phyloP scores from a whole-genome alignment of 257 asterid genomes.

The Solanum lycopersicoides region DNA sequence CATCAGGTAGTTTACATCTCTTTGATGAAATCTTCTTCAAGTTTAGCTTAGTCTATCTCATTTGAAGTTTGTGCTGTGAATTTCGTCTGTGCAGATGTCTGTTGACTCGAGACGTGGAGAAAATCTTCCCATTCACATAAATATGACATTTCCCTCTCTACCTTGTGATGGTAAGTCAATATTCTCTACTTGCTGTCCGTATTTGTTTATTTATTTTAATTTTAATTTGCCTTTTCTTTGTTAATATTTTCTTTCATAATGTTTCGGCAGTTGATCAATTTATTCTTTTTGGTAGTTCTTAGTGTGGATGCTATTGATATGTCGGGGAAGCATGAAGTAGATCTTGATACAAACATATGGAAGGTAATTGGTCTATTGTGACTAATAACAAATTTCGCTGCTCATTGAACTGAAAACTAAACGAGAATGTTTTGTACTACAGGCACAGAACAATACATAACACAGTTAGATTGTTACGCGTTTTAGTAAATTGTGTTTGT shows the following conservation, averaged over 20 bases:
- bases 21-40: not conserved
- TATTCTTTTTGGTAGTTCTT: constrained; percentile 44
- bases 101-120: constrained; percentile 94
- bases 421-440: not conserved
- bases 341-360: constrained; percentile 98
- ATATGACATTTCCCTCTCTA: constrained; percentile 87
- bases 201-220: not conserved
- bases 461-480: not conserved
- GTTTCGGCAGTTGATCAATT: not conserved
- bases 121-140: constrained; percentile 93
- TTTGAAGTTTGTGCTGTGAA: not conserved
- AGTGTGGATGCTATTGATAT: constrained; percentile 96
- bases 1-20: constrained; percentile 48
- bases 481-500: not conserved
- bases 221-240: not conserved
- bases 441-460: not conserved
- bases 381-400: not conserved
- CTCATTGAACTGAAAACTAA: not conserved
- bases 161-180: constrained; percentile 88
- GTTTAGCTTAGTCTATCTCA: not conserved
- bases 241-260: not conserved
- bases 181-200: not conserved
- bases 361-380: constrained; percentile 38
- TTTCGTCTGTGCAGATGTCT: constrained; percentile 56
- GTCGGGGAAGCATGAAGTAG: constrained; percentile 99